Conservation (phyloP, 1,284 basidiomycete species). For the Cystobasidium sp. region DNA sequence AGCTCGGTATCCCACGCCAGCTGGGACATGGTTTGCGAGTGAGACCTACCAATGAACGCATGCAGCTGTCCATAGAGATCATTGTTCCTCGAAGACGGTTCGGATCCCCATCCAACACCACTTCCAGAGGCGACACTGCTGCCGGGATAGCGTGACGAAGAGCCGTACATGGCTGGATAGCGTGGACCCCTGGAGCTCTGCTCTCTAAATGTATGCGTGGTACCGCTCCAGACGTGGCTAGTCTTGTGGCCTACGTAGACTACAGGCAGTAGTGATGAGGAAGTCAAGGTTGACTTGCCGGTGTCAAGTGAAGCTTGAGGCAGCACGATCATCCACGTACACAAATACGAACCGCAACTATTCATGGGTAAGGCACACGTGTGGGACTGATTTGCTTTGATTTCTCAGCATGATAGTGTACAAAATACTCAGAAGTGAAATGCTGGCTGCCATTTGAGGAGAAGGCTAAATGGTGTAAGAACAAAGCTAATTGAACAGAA, state of each 20-base stretch:
- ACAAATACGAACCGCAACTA: too few species aligned
- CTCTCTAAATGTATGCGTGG: background rate
- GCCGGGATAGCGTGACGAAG: constrained; percentile 32
- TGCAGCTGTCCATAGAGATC: constrained; percentile 26
- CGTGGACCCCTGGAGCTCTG: background rate
- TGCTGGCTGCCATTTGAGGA: too few species aligned
- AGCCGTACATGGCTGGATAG: constrained; percentile 20
- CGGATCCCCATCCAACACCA: constrained; percentile 13
- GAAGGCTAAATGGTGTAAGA: too few species aligned
- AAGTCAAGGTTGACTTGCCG: too few species aligned
- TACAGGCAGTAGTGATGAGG: too few species aligned
- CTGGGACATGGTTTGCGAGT: background rate
- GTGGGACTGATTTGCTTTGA: too few species aligned
- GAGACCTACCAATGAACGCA: constrained; percentile 40
- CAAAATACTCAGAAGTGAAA: too few species aligned
- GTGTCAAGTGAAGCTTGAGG: too few species aligned
- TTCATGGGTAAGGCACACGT: too few species aligned
- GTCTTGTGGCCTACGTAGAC: background rate
- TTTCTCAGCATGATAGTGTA: too few species aligned
- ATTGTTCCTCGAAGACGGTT: constrained; percentile 7
- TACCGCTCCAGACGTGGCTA: background rate
- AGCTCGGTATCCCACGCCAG: background rate
- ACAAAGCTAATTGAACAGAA: too few species aligned
- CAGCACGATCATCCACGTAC: too few species aligned
- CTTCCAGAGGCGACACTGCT: constrained; percentile 15